A percentile compares a stretch with the other conserved stretches of the same genome.
Evolutionary conservation across 2,329 filamentous ascomycete species (phyloP).

Genomic region (Alternaria burnsii): DNA sequence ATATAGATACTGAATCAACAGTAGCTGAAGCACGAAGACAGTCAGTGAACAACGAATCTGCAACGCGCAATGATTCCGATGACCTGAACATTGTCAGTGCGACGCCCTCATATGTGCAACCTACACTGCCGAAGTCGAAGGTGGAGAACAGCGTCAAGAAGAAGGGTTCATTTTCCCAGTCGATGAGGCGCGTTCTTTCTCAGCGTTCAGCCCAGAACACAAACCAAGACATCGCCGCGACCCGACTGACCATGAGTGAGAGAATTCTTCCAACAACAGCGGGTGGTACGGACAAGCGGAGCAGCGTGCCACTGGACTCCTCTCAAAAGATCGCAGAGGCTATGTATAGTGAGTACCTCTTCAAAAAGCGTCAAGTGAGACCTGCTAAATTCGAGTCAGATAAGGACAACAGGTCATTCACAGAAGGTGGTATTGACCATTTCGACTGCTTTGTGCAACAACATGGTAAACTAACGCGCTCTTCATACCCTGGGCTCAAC

Average conservation of each 20-base stretch:
- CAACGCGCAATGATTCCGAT: background rate
- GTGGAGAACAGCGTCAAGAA: background rate
- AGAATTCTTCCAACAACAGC: too few relatives aligned
- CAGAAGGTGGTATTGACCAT: background rate
- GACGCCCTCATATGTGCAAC: background rate
- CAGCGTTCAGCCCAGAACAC: too few relatives aligned
- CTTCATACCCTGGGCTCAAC: too few relatives aligned
- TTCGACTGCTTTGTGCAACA: too few relatives aligned
- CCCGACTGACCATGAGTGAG: background rate
- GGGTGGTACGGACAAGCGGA: background rate
- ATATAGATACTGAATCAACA: background rate
- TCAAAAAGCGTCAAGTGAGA: rapidly evolving
- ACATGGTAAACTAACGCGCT: background rate
- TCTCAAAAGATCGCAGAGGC: background rate
- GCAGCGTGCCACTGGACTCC: background rate
- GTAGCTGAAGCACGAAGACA: background rate
- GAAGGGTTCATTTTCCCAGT: background rate
- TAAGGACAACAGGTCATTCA: background rate
- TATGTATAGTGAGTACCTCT: background rate
- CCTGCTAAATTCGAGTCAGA: background rate
- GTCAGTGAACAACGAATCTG: rapidly evolving
- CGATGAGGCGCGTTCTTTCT: background rate
- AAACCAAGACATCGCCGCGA: background rate
- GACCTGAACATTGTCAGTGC: background rate
- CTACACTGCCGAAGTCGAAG: background rate